Percentiles rank a stretch among this genome's conserved stretches.
Conservation (phyloP, 306 rosid genomes). For the Spatholobus suberectus region DNA sequence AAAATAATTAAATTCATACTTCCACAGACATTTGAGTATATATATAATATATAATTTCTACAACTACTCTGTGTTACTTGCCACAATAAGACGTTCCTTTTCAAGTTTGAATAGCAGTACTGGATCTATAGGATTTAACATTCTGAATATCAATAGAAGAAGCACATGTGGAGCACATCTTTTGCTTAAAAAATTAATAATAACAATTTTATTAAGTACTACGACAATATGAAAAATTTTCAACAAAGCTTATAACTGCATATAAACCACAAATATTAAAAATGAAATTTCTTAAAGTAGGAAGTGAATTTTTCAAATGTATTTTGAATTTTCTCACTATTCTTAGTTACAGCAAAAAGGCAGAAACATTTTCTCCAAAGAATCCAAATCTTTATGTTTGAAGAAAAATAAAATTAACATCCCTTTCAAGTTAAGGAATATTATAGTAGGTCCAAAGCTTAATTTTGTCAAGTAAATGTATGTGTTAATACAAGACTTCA, state of each 20-base stretch:
- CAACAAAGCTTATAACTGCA: background rate
- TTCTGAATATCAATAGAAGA: slow-evolving; percentile 24
- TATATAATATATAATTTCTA: background rate
- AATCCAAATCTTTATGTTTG: background rate
- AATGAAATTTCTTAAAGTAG: background rate
- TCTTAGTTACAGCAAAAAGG: background rate
- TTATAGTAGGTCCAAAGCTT: background rate
- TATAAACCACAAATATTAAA: background rate
- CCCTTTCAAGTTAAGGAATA: background rate
- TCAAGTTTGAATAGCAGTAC: background rate
- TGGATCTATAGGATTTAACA: slow-evolving; percentile 14
- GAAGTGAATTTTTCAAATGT: background rate
- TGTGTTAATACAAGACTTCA: background rate
- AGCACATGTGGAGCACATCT: background rate
- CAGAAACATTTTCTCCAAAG: background rate
- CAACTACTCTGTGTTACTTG: background rate
- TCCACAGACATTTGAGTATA: background rate
- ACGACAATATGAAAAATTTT: background rate
- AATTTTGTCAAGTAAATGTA: background rate
- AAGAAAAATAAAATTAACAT: background rate
- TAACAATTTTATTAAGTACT: background rate
- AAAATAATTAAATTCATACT: slow-evolving; percentile 1
- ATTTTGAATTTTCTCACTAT: background rate
- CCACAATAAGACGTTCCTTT: background rate
- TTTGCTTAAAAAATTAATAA: background rate